Conservation (phyloP, 169 alveolate species). For the Plasmodium gonderi region DNA sequence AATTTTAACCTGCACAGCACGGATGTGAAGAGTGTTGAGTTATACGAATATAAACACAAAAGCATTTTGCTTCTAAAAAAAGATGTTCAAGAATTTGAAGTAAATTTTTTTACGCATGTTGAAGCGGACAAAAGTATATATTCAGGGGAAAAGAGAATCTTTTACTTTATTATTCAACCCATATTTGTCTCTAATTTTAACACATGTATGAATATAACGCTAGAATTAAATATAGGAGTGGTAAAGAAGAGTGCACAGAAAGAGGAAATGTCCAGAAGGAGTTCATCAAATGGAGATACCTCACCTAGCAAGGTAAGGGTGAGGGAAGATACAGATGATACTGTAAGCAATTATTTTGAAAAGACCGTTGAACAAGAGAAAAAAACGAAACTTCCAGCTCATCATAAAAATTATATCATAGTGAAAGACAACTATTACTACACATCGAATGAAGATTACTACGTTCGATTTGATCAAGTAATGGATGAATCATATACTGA, state of each 20-base stretch:
- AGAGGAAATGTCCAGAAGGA: not conserved
- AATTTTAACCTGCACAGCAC: conserved; percentile 17
- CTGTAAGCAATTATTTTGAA: not conserved
- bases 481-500: not conserved
- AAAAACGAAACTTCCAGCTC: not conserved
- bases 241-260: no score
- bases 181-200: not conserved
- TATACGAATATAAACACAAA: conserved; percentile 10
- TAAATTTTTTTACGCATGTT: not conserved
- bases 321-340: not conserved
- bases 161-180: conserved; percentile 31
- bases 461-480: not conserved
- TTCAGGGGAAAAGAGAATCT: not conserved
- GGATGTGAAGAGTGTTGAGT: conserved; percentile 2
- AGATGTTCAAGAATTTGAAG: not conserved
- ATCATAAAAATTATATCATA: conserved; percentile 34
- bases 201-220: conserved; percentile 4
- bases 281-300: not conserved
- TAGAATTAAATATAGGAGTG: conserved; percentile 16
- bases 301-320: not conserved
- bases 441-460: conserved; percentile 22
- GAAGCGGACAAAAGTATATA: not conserved
- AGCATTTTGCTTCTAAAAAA: not conserved
- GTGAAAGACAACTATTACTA: conserved; percentile 41
- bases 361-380: not conserved